Evolutionary conservation across 2,329 filamentous ascomycete species (phyloP).

Genomic region (Ophiostoma quercus): DNA sequence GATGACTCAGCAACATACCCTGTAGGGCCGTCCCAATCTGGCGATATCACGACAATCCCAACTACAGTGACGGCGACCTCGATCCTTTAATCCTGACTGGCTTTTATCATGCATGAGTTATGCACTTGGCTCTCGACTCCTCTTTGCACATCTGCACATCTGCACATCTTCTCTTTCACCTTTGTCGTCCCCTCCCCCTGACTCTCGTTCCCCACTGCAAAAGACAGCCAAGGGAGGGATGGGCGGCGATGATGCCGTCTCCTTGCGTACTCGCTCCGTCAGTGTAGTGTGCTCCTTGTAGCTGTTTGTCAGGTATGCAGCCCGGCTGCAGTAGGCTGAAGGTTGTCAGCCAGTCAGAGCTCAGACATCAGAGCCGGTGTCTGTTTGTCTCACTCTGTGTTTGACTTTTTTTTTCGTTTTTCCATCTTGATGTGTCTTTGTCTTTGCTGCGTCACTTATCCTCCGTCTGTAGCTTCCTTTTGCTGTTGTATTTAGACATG

Average conservation of each 20-base stretch:
- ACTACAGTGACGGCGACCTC: background rate
- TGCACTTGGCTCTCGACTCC: background rate
- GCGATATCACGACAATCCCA: background rate
- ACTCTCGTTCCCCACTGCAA: background rate
- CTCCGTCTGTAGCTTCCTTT: background rate
- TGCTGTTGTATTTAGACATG: background rate
- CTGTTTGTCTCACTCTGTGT: background rate
- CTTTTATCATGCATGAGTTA: background rate
- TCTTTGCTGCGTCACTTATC: background rate
- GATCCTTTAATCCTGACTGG: background rate
- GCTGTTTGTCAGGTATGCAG: background rate
- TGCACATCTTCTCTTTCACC: background rate
- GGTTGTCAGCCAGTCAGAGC: background rate
- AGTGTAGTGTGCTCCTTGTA: background rate
- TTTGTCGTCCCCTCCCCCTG: background rate
- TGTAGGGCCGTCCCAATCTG: background rate
- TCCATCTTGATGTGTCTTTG: background rate
- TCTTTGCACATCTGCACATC: background rate
- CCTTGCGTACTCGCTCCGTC: background rate
- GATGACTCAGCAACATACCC: background rate
- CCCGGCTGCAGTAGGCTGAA: background rate
- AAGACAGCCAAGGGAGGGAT: background rate
- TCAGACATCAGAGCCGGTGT: conserved; percentile 5
- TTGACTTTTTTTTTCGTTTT: background rate
- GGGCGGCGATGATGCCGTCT: background rate